Conservation (phyloP, 2,329 filamentous ascomycete species). For the Colletotrichum orchidophilum region DNA sequence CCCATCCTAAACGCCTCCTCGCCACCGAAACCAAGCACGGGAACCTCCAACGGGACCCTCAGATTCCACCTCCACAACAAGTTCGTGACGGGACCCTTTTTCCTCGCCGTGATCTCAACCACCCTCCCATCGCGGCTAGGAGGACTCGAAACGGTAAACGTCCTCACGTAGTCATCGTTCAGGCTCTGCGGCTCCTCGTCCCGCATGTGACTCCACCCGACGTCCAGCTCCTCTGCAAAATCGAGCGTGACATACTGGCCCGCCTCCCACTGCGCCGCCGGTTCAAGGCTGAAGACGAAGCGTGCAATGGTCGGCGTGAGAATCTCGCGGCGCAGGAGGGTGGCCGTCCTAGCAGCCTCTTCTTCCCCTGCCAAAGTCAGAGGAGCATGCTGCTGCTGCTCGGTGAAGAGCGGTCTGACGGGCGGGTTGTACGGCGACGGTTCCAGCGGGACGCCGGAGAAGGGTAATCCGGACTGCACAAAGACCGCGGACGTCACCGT, state of each 20-base stretch:
- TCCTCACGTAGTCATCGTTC: slow-evolving; percentile 86
- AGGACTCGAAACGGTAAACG: slow-evolving; percentile 80
- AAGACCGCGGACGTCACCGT: slow-evolving; percentile 68
- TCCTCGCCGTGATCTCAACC: slow-evolving; percentile 78
- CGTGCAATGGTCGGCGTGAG: slow-evolving; percentile 75
- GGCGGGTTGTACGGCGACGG: slow-evolving; percentile 83
- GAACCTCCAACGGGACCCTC: slow-evolving; percentile 66
- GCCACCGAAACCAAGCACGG: slow-evolving; percentile 79
- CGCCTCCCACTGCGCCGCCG: slow-evolving; percentile 61
- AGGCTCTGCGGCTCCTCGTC: slow-evolving; percentile 81
- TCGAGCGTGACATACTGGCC: slow-evolving; percentile 84
- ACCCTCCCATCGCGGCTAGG: slow-evolving; percentile 48
- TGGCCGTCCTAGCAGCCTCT: slow-evolving; percentile 51
- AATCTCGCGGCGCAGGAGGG: slow-evolving; percentile 63
- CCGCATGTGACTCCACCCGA: slow-evolving; percentile 84
- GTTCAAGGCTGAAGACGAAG: slow-evolving; percentile 61
- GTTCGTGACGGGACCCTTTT: slow-evolving; percentile 73
- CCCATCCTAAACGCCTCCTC: slow-evolving; percentile 51
- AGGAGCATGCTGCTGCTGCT: slow-evolving; percentile 49
- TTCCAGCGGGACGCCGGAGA: slow-evolving; percentile 68
- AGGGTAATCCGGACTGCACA: slow-evolving; percentile 72
- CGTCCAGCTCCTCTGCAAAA: slow-evolving; percentile 73
- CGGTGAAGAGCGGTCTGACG: slow-evolving; percentile 70
- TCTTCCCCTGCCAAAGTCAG: not conserved
- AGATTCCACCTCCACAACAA: slow-evolving; percentile 70